Conservation (phyloP, 352 stramenopile genomes). For the Phytophthora lateralis region DNA sequence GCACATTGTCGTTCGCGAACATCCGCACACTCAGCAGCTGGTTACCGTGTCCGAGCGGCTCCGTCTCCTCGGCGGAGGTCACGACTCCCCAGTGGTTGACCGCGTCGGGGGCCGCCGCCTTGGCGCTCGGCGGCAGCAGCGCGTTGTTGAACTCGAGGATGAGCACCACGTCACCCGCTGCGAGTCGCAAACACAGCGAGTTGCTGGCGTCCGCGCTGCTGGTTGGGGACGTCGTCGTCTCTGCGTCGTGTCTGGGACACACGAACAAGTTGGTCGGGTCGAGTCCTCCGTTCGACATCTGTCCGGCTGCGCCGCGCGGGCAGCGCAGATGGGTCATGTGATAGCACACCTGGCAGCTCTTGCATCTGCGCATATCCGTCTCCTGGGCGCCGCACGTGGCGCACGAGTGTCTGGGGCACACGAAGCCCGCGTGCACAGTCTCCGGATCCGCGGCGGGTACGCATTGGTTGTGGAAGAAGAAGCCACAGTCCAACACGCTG, state of each 20-base stretch:
- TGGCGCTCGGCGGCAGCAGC: conserved; percentile 48
- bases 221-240: conserved; percentile 9
- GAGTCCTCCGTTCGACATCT: conserved; percentile 10
- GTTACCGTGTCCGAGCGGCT: conserved; percentile 47
- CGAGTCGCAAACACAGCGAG: conserved; percentile 37
- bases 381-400: conserved; percentile 48
- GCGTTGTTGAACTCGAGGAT: conserved; percentile 73
- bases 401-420: conserved; percentile 72
- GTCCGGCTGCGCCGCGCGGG: conserved; percentile 9
- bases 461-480: conserved; percentile 63
- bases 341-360: conserved; percentile 63
- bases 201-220: conserved; percentile 36
- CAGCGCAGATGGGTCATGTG: conserved; percentile 58
- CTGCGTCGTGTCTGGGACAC: conserved; percentile 45
- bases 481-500: conserved; percentile 56
- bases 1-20: conserved; percentile 61
- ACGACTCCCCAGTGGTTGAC: conserved; percentile 74
- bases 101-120: conserved; percentile 35
- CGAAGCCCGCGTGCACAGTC: conserved; percentile 30
- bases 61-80: conserved; percentile 46
- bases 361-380: conserved; percentile 54
- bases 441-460: conserved; percentile 16
- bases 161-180: conserved; percentile 65
- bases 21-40: conserved; percentile 62
- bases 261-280: conserved; percentile 49